phyloP scores from a whole-genome alignment of 768 basidiomycete species.

The Russula griseocarnosa region DNA sequence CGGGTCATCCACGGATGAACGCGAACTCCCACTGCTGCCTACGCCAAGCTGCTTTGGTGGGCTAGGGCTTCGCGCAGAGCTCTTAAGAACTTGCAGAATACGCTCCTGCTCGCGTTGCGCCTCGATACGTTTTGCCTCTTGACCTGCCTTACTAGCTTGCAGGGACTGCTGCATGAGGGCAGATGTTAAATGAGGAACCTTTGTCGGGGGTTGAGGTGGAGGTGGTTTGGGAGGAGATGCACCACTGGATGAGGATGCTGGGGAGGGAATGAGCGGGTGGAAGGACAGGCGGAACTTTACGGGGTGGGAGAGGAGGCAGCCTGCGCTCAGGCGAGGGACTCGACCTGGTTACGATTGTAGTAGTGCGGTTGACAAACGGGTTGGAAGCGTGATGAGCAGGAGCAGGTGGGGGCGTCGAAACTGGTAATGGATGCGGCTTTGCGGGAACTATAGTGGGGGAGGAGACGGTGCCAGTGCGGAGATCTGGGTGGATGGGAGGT shows the following conservation, averaged over 20 bases:
- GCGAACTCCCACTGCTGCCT: slow-evolving; percentile 17
- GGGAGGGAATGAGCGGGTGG: slow-evolving; percentile 29
- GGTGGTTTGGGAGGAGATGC: slow-evolving; percentile 27
- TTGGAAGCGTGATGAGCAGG: slow-evolving; percentile 26
- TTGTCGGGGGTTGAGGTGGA: slow-evolving; percentile 28
- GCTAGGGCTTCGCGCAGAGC: slow-evolving; percentile 39
- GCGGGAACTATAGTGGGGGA: slow-evolving; percentile 23
- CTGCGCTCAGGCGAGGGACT: slow-evolving; percentile 25
- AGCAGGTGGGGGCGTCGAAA: slow-evolving; percentile 1
- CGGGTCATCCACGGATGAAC: slow-evolving; percentile 28
- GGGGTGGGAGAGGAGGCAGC: slow-evolving; percentile 22
- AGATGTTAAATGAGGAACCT: slow-evolving; percentile 50
- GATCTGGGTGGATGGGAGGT: slow-evolving; percentile 26
- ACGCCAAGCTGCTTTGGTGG: slow-evolving; percentile 15
- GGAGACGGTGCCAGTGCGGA: slow-evolving; percentile 19
- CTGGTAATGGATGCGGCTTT: background rate
- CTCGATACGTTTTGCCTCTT: slow-evolving; percentile 65
- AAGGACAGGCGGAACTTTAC: slow-evolving; percentile 25
- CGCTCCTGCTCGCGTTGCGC: slow-evolving; percentile 65
- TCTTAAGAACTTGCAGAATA: slow-evolving; percentile 67
- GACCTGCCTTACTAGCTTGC: slow-evolving; percentile 67
- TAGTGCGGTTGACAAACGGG: slow-evolving; percentile 26
- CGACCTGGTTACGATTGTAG: background rate
- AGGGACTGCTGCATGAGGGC: slow-evolving; percentile 69
- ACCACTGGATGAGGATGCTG: slow-evolving; percentile 19